Conservation (phyloP, 2,329 filamentous ascomycete genomes). For the Teratosphaeria nubilosa region DNA sequence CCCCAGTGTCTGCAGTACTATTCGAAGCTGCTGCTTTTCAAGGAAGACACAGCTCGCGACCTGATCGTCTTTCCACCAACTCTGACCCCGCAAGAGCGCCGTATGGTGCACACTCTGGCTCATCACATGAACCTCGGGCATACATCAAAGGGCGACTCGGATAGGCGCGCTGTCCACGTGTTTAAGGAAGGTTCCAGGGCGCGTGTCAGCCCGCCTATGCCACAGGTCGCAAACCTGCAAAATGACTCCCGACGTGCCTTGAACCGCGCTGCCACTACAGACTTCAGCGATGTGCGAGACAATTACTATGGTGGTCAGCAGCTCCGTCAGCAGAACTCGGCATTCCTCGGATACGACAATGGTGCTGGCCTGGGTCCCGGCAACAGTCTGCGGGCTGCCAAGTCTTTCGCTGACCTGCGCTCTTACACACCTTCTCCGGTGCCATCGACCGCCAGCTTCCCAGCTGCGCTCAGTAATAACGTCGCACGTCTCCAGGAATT, state of each 20-base stretch:
- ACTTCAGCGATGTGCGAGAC: conserved; percentile 75
- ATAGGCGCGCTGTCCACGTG: conserved; percentile 83
- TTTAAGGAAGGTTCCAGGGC: conserved; percentile 56
- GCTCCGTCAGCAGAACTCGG: conserved; percentile 68
- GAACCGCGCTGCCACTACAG: conserved; percentile 91
- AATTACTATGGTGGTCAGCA: conserved; percentile 60
- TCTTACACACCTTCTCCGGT: conserved; percentile 93
- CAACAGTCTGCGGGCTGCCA: conserved; percentile 79
- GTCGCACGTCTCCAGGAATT: conserved; percentile 54
- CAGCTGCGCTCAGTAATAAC: conserved; percentile 54
- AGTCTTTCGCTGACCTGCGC: conserved; percentile 91
- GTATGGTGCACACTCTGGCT: conserved; percentile 85
- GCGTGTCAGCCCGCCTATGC: conserved; percentile 50
- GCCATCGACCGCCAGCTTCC: conserved; percentile 79
- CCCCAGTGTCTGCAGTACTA: conserved; percentile 80
- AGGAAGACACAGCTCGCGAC: conserved; percentile 66
- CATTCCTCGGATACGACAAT: conserved; percentile 69
- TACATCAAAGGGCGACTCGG: conserved; percentile 76
- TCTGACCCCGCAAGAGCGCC: conserved; percentile 71
- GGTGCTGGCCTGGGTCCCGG: conserved; percentile 52
- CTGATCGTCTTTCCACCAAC: conserved; percentile 74
- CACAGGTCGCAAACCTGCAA: conserved; percentile 56
- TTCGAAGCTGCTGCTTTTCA: conserved; percentile 81
- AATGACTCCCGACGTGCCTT: conserved; percentile 75
- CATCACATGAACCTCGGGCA: conserved; percentile 92